phyloP scores from a whole-genome alignment of 2,329 filamentous ascomycete species.

The Zelopaecilomyces penicillatus region DNA sequence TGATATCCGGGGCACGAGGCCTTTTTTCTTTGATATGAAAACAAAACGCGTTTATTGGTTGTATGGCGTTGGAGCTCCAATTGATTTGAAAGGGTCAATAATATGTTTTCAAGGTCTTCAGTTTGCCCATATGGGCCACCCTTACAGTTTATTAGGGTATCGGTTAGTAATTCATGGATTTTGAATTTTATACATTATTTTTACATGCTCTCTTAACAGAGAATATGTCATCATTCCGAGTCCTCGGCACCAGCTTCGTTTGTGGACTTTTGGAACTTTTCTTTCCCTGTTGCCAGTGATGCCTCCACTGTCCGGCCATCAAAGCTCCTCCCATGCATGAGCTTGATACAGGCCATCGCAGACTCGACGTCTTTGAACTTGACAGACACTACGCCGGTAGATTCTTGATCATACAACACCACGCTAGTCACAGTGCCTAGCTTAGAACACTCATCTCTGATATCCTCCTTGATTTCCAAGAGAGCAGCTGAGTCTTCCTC shows the following conservation, averaged over 20 bases:
- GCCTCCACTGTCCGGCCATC: constrained; percentile 65
- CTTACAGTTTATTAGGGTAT: no score
- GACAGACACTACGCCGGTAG: constrained; percentile 76
- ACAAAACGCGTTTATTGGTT: no score
- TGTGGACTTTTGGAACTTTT: constrained; percentile 64
- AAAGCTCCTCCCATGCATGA: constrained; percentile 77
- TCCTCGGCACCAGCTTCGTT: constrained; percentile 41
- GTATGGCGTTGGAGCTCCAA: no score
- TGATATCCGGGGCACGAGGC: not conserved
- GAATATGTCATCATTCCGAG: constrained; percentile 17
- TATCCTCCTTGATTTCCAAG: constrained; percentile 89
- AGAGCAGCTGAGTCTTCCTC: constrained; percentile 76
- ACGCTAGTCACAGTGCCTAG: constrained; percentile 85
- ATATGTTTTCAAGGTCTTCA: no score
- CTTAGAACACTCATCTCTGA: constrained; percentile 81
- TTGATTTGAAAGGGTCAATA: no score
- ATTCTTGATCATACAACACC: constrained; percentile 79
- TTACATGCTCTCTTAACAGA: no score
- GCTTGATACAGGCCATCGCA: constrained; percentile 61
- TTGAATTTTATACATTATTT: no score
- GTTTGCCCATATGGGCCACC: no score
- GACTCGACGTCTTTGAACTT: constrained; percentile 66
- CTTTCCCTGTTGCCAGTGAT: constrained; percentile 59
- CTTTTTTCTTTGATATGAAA: no score
- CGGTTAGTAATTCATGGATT: no score